Evolutionary conservation across 2,329 filamentous ascomycete genomes (phyloP), one percentile per base, ranked within the genome.

Genomic region (Graphiopsis chlorocephala): DNA sequence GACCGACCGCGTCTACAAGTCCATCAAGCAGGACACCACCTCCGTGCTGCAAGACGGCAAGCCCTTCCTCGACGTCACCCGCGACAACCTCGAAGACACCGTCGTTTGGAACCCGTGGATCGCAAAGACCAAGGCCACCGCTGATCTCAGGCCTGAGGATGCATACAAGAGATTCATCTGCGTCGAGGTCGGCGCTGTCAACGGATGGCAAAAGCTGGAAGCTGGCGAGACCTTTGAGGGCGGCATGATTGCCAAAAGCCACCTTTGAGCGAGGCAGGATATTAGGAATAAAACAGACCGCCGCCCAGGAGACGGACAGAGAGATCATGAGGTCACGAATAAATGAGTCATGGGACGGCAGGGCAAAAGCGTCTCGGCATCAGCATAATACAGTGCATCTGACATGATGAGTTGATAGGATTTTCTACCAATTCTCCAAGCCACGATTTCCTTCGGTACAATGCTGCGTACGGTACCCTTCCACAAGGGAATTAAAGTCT

Each of bases 61-160:
- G 73, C 82, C 88, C 15, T 81, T 85, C 59, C 93, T 90, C 80
- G 87, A 88, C 66, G 84, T 98, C 63, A 86, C 90, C 47, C 87
- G 95, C 67, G 92, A 97, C 78, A 93, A 92, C 70, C 84, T 99
- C 70, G 85, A 86, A 67, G 92, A 98, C 70, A 88, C 95, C 17
- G 94, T 97, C 1, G 90, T 98, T 31, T 99, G 95, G 95, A 99
- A 99, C 79, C 95, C 95, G 1, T 97, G 94, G 93, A 84, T 85
- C 47, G 91, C 93, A 68, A 96, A 96, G 82, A 88, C 91, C 1
- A 86, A 88, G 71, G 84, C 84, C 5, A 96, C 97, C 80, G 88
- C 82, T 61, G 95, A 99, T 78, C 97, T 98, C 76, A 86, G 85
- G 65, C 95, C 95, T 58, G 90, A 96, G 74, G 90, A 93, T 62